Evolutionary conservation across 345 rosid genomes (phyloP).

Genomic region (Lumnitzera littorea): DNA sequence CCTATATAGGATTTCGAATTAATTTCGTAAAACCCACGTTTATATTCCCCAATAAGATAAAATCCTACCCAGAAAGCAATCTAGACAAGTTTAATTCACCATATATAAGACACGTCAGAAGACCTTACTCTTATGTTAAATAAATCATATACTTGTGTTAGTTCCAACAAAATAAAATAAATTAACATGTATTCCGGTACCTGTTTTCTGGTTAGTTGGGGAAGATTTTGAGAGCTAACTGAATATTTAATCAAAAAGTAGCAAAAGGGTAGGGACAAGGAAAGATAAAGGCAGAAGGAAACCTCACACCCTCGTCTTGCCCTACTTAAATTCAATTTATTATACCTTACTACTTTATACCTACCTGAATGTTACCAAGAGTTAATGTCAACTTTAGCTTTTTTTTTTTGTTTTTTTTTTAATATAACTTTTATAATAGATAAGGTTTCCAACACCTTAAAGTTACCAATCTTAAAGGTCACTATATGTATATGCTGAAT

Average conservation of each 20-base stretch:
- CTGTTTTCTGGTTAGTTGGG: constrained; percentile 11
- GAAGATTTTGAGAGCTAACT: constrained; percentile 16
- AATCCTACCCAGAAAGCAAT: too few species aligned
- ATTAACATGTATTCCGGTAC: constrained; percentile 12
- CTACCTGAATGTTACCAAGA: constrained; percentile 23
- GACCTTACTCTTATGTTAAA: too few species aligned
- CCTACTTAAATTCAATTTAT: constrained; percentile 10
- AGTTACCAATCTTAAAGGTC: not conserved
- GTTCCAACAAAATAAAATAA: constrained; percentile 18
- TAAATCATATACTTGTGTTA: constrained; percentile 2
- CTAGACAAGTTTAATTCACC: too few species aligned
- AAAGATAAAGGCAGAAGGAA: not conserved
- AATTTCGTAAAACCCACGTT: too few species aligned
- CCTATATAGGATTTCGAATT: too few species aligned
- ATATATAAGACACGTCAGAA: too few species aligned
- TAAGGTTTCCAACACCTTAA: constrained; percentile 17
- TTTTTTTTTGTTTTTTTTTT: not conserved
- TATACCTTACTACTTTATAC: constrained; percentile 20
- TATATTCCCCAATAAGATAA: too few species aligned
- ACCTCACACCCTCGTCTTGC: not conserved
- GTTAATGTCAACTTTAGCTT: constrained; percentile 7
- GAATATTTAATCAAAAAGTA: not conserved
- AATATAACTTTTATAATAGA: not conserved
- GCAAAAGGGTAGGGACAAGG: not conserved
- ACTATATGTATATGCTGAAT: too few species aligned